Evolutionary conservation across 2,329 filamentous ascomycete species (phyloP).

Genomic region (Colletotrichum scovillei): DNA sequence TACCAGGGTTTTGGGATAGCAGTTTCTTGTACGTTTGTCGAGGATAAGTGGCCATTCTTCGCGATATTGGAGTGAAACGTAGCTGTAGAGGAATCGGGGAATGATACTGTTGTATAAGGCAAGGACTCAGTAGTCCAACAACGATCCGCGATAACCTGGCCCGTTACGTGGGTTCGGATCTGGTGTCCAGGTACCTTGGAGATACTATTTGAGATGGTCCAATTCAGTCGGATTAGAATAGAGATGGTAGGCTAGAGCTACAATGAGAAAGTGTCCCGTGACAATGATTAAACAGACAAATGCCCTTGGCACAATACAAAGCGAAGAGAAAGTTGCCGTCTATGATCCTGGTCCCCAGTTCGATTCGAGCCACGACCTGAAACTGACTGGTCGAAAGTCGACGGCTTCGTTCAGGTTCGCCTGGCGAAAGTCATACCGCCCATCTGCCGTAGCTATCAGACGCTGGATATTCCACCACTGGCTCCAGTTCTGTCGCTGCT

Average conservation of each 20-base stretch:
- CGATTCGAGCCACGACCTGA: slow-evolving; percentile 66
- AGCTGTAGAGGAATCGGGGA: neutral
- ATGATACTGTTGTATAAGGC: neutral
- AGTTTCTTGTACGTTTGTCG: neutral
- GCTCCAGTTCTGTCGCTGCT: slow-evolving; percentile 58
- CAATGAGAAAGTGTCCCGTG: neutral
- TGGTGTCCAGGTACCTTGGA: neutral
- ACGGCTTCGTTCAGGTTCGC: slow-evolving; percentile 69
- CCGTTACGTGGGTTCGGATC: neutral
- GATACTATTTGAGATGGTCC: neutral
- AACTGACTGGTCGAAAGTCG: slow-evolving; percentile 59
- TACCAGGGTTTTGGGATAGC: neutral
- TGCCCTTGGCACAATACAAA: neutral
- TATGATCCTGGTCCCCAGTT: slow-evolving; percentile 51
- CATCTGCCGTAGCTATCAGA: slow-evolving; percentile 75
- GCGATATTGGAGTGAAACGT: neutral
- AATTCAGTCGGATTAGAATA: neutral
- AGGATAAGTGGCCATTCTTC: neutral
- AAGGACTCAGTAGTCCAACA: neutral
- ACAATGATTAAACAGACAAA: neutral
- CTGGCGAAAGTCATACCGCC: slow-evolving; percentile 72
- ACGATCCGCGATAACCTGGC: neutral
- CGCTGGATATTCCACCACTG: slow-evolving; percentile 68
- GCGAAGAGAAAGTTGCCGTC: neutral
- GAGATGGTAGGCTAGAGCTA: neutral